Evolutionary conservation across 1,284 basidiomycete species (phyloP), one percentile per base, ranked within the genome.

Genomic region (Ganoderma meredithae): DNA sequence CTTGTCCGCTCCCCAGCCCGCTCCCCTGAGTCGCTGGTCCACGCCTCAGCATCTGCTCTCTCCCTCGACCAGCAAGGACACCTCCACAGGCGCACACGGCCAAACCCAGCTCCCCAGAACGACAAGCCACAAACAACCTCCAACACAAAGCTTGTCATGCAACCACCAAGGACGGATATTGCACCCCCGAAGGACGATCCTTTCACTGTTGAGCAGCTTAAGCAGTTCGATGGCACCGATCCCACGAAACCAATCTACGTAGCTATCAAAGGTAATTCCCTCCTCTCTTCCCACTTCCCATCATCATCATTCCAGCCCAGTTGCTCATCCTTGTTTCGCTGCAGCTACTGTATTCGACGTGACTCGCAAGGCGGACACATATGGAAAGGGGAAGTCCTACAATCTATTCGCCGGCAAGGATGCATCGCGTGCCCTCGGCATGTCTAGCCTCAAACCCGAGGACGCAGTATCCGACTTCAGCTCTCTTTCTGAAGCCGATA

Each of bases 381-480:
- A 97, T 74, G 94, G 95, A 44, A 81, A 82, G 33, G 92, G 88
- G 10, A 82, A 84, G 52, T 89, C 90, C 7, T 94, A 94, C 79
- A 87, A 87, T 73, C 78, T 93, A 25, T 94, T 94, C 75, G 90
- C 96, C 12, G 97, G 96, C 56, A 98, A 95, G 82, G 97, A 99
- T 76, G 97, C 90, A 0, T 94, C 92, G 40, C 88, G 84, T 71
- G 95, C 92, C 0, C 82, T 97, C 1, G 95, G 95, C 19, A 88
- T 90, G 86, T 97, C 95, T 44, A 96, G 93, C 74, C 83, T 99
- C 74, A 95, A 96, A 73, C 82, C 85, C 5, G 94, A 96, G 79
- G 92, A 99, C 77, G 97, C 97, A 0, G 85, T 96, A 3, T 81
- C 95, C 4, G 97, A 99, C 79, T 98, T 95, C 79, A 94, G 91